Conservation (phyloP, 352 stramenopile genomes). For the Phytophthora niederhauseri region DNA sequence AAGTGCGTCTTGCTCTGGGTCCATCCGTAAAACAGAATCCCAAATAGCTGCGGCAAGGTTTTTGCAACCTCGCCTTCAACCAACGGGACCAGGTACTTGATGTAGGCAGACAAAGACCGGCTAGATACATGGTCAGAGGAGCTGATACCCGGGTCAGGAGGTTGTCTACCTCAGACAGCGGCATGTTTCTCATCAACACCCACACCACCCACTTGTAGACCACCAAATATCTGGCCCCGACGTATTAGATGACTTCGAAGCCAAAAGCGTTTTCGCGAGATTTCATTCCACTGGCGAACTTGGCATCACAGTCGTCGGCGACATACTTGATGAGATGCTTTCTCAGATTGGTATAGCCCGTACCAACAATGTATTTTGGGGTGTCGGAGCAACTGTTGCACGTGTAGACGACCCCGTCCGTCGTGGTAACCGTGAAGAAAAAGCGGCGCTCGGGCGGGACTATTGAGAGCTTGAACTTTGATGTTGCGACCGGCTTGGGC, state of each 20-base stretch:
- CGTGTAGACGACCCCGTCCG: background rate
- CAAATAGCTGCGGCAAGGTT: background rate
- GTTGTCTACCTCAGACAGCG: slow-evolving; percentile 7
- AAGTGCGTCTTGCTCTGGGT: background rate
- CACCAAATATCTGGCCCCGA: background rate
- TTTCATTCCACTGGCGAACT: background rate
- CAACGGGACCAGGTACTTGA: background rate
- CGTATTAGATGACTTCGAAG: background rate
- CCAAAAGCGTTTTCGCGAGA: background rate
- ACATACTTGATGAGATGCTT: background rate
- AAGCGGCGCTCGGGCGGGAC: background rate
- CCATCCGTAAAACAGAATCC: background rate
- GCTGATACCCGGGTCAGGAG: background rate
- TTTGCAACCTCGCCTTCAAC: background rate
- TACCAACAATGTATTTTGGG: background rate
- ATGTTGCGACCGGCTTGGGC: background rate
- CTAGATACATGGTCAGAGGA: background rate
- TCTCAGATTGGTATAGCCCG: background rate
- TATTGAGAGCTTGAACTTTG: background rate
- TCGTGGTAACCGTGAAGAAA: background rate
- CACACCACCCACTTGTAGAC: slow-evolving; percentile 1
- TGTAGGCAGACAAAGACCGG: background rate
- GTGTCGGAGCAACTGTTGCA: background rate
- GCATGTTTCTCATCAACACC: slow-evolving; percentile 1
- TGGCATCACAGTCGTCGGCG: background rate